phyloP scores from a whole-genome alignment of 768 basidiomycete genomes.

The Mycena maculata region DNA sequence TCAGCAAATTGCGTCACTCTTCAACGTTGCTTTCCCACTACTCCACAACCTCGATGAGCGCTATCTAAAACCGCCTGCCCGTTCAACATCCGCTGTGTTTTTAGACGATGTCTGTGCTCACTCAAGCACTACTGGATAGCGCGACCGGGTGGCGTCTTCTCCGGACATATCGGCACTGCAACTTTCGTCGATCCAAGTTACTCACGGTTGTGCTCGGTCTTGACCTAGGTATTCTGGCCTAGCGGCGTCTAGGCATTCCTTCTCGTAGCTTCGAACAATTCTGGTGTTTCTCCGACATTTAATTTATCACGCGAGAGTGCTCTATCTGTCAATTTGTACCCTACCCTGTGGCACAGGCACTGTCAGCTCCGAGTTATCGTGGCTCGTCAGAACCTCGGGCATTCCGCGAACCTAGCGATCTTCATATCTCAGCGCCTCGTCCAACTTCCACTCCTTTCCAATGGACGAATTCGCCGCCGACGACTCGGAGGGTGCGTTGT shows the following conservation, averaged over 20 bases:
- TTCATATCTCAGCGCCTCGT: neutral
- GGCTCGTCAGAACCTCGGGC: slow-evolving; percentile 16
- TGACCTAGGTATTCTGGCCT: neutral
- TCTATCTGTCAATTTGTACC: no score
- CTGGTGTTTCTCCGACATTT: neutral
- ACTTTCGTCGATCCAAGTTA: no score
- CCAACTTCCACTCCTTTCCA: neutral
- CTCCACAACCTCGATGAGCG: no score
- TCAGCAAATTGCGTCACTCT: no score
- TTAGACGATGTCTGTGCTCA: no score
- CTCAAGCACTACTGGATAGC: no score
- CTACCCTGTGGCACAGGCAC: neutral
- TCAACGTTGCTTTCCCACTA: no score
- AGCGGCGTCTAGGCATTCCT: neutral
- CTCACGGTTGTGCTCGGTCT: no score
- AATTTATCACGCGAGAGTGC: neutral
- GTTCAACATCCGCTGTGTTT: no score
- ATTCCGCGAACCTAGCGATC: neutral
- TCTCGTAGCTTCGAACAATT: neutral
- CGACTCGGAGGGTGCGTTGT: neutral
- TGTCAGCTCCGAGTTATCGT: neutral
- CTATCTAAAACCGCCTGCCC: no score
- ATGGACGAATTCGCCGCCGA: neutral
- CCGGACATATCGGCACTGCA: no score
- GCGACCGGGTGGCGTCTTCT: no score